Evolutionary conservation across 1,284 basidiomycete genomes (phyloP).

Genomic region (Takashimella tepidaria): DNA sequence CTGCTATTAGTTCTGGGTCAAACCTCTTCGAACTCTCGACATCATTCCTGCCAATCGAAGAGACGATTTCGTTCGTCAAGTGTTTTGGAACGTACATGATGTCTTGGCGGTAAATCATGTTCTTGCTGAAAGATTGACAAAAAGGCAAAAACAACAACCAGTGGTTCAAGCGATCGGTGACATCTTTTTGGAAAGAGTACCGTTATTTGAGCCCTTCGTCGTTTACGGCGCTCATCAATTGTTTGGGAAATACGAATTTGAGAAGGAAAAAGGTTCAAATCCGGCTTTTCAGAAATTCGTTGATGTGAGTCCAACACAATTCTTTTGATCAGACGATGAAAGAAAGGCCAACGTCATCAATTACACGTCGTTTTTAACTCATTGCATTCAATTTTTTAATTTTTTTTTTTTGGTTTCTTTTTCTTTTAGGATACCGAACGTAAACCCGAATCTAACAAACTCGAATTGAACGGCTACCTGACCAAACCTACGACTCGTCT

Average conservation of each 20-base stretch:
- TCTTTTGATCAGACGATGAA: too few species aligned
- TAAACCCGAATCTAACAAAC: slow-evolving; percentile 87
- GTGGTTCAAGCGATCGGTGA: slow-evolving; percentile 91
- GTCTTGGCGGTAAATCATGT: slow-evolving; percentile 87
- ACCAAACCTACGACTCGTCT: slow-evolving; percentile 97
- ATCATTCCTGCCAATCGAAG: slow-evolving; percentile 72
- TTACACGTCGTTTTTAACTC: too few species aligned
- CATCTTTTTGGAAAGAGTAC: slow-evolving; percentile 81
- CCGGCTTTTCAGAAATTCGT: slow-evolving; percentile 93
- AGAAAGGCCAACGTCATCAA: too few species aligned
- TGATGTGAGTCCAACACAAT: slow-evolving; percentile 59
- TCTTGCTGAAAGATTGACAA: slow-evolving; percentile 86
- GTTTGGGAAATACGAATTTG: slow-evolving; percentile 98
- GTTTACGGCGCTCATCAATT: slow-evolving; percentile 94
- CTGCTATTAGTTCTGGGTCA: slow-evolving; percentile 84
- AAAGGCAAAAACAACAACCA: slow-evolving; percentile 89
- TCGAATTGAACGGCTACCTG: slow-evolving; percentile 96
- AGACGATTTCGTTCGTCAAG: slow-evolving; percentile 83
- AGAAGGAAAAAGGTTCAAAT: slow-evolving; percentile 94
- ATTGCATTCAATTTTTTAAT: too few species aligned
- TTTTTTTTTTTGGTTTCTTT: too few species aligned
- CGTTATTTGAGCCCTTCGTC: slow-evolving; percentile 87
- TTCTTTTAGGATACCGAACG: slow-evolving; percentile 88
- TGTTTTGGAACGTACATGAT: slow-evolving; percentile 97
- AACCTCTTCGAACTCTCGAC: slow-evolving; percentile 66